These are phyloP conservation scores for Balakata baccata DNA, from an alignment of 345 rosid species.

Conservation along the genomic window DNA sequence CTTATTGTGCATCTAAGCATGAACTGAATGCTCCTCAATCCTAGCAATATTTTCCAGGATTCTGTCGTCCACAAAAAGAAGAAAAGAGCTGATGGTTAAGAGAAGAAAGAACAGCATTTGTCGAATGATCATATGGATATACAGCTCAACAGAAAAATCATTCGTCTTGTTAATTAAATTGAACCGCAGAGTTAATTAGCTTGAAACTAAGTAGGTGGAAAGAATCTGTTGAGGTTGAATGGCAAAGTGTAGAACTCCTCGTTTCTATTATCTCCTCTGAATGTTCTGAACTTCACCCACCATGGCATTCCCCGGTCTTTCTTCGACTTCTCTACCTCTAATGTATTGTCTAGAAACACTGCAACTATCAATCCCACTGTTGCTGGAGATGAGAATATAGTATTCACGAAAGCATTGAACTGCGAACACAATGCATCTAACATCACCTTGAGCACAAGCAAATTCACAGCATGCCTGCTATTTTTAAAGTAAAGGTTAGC, in stretches of 20 bases:
- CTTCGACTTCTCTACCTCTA: conserved; percentile 31
- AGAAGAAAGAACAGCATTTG: conserved; percentile 14
- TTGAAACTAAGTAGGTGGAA: conserved; percentile 10
- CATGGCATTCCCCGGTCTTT: conserved; percentile 31
- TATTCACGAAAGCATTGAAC: conserved; percentile 33
- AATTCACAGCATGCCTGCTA: background rate
- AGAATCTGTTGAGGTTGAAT: conserved; percentile 32
- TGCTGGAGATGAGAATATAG: conserved; percentile 30
- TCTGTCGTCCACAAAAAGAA: conserved; percentile 20
- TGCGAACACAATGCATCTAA: background rate
- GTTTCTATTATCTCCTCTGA: conserved; percentile 31
- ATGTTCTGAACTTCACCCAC: conserved; percentile 33
- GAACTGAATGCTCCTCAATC: conserved; percentile 3
- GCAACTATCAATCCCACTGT: conserved; percentile 32
- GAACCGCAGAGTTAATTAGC: background rate
- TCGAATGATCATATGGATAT: background rate
- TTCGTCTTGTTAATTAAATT: background rate
- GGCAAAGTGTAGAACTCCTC: conserved; percentile 39
- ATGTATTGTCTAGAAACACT: conserved; percentile 29
- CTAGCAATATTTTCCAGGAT: background rate
- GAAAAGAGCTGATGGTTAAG: background rate
- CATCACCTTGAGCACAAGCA: background rate
- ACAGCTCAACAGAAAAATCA: background rate
- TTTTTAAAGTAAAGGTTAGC: background rate
- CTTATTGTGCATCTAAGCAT: background rate